Base-by-base conservation (phyloP, 345 rosid species). In the Diplotaxis tenuifolia region DNA sequence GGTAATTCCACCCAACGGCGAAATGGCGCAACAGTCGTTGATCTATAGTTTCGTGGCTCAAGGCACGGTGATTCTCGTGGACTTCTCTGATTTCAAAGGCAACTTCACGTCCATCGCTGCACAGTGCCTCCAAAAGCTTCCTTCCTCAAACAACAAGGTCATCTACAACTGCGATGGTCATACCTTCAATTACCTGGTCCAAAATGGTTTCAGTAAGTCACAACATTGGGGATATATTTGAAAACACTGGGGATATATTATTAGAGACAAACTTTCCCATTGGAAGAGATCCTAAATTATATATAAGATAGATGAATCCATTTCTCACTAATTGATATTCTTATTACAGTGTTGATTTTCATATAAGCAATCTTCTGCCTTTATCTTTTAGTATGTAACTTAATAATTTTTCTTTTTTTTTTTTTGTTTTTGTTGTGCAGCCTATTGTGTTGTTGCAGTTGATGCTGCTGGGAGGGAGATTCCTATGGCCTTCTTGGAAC, bases 401-500 rank as follows among this genome's bases (percentile, higher is more conserved):
- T 55, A 0, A 27, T 38, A 38, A 4, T 38, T 5, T 34, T 7
- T 19, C 21, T 2, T 6, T 75, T 62, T 50, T 2, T 6, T 75
- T 62, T 50, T 22, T 60, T 65, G 58, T 38, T 77, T 0, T 50
- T 28, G 67, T 53, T 72, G 65, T 79, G 85, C 86, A 95, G 99
- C 96, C 7, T 95, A 87, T 71, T 95, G 98, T 47, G 96, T 95
- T 61, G 99, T 95, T 71, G 98, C 99, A 1, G 84, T 81, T 73
- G 98, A 92, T 79, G 80, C 98, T 66, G 97, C 90, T 34, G 97
- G 96, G 47, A 87, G 94, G 49, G 86, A 90, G 84, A 75, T 90
- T 78, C 94, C 99, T 42, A 96, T 96, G 82, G 99, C 91, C 18
- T 89, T 83, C 74, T 68, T 96, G 75, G 98, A 96, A 70, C 86